Conservation (phyloP, 768 basidiomycete species). For the Lactifluus hygrophoroides region DNA sequence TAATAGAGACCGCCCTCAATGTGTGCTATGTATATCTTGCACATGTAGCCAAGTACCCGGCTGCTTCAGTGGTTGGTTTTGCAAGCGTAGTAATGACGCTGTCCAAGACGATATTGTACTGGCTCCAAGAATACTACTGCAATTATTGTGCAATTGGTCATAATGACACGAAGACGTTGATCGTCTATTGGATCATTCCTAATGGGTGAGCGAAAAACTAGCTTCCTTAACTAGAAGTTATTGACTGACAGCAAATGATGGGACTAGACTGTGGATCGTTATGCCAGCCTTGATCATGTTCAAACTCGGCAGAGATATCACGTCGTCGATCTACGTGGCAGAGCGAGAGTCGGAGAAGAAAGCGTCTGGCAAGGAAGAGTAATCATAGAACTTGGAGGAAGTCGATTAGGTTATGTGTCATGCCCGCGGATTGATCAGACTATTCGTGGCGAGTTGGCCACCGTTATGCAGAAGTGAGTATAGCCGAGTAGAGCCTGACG, state of each 20-base stretch:
- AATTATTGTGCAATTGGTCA: constrained; percentile 67
- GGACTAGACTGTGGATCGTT: constrained; percentile 63
- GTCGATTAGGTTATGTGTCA: not conserved
- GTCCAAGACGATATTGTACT: constrained; percentile 80
- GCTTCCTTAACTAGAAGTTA: not conserved
- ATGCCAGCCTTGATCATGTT: constrained; percentile 54
- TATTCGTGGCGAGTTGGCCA: constrained; percentile 7
- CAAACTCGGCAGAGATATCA: constrained; percentile 57
- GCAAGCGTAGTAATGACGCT: constrained; percentile 68
- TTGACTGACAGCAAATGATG: constrained; percentile 8
- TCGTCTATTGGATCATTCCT: constrained; percentile 64
- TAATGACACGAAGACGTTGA: constrained; percentile 43
- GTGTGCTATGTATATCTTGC: constrained; percentile 68
- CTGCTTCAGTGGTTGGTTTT: constrained; percentile 70
- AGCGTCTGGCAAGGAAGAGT: constrained; percentile 29
- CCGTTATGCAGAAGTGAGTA: not conserved
- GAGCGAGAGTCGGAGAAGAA: constrained; percentile 25
- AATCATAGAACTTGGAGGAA: not conserved
- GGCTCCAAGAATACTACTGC: constrained; percentile 72
- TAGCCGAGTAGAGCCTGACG: not conserved
- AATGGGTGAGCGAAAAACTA: constrained; percentile 51
- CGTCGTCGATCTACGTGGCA: constrained; percentile 32
- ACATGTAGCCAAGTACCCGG: constrained; percentile 50
- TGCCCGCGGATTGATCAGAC: not conserved
- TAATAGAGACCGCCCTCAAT: constrained; percentile 73